Evolutionary conservation across 257 asterid genomes (phyloP), one percentile per base, ranked within the genome.

Genomic region (Petunia axillaris): DNA sequence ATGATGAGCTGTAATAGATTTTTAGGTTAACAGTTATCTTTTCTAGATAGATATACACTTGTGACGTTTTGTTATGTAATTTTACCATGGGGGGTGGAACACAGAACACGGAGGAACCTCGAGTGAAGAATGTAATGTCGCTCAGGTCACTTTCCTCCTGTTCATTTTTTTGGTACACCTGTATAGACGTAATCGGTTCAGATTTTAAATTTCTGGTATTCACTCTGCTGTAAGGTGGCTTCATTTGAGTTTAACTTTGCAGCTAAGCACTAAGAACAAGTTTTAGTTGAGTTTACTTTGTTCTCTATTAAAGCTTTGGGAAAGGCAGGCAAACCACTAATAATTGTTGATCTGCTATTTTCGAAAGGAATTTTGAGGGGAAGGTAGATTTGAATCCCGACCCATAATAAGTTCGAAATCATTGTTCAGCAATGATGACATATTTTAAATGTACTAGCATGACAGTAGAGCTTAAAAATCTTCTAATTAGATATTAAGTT

Each of bases 1-100:
- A 89, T 36, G 97, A 91, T 65, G 97, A 91, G 80, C 91, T 93
- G 86, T 91, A 88, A 81, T 83, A 35, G 76, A 48, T 54, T 63
- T 38, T 37, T n/a, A 66, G 44, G 53, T 37, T 5, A 35, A 46
- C 66, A 38, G 3, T 63, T 38, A 3, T 75, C 1, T 52, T 6
- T 41, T 37, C 40, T 40, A 39, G 11, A 37, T 75, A 25, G 73
- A 36, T 6, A 70, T 11, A 71, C 77, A 11, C 13, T 50, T 11
- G 2, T 46, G 8, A 25, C 46, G 16, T 5, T 48, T 50, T 73
- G 35, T 25, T 9, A 4, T 25, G 44, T 48, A 48, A 48, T 11
- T 25, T 71, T 60, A 35, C 60, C 77, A 4, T 52, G 35, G 39
- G 48, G 62, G 78, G 78, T 73, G 62, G 36, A 50, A 11, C 62